Evolutionary conservation across 164 flowering plant species (phyloP).

Genomic region (Warburgia ugandensis): DNA sequence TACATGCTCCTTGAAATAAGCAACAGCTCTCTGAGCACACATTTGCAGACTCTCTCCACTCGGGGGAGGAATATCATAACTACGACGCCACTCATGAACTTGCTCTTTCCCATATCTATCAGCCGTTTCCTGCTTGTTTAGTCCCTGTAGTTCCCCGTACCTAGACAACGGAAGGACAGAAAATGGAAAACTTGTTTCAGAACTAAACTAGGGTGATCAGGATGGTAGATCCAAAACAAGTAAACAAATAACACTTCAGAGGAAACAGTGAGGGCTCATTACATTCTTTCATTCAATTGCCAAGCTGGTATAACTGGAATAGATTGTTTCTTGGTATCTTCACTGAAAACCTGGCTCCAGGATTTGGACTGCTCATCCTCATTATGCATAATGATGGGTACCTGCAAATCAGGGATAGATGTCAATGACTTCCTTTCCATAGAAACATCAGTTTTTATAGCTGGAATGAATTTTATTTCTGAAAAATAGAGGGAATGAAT

Average conservation of each 20-base stretch:
- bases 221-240: not conserved
- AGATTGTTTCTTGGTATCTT: slow-evolving; percentile 82
- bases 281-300: slow-evolving; percentile 99
- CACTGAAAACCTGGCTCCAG: slow-evolving; percentile 90
- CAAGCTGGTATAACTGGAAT: slow-evolving; percentile 90
- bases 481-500: not conserved
- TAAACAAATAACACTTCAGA: not conserved
- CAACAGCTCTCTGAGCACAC: slow-evolving; percentile 99
- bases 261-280: slow-evolving; percentile 8
- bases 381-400: slow-evolving; percentile 76
- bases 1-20: slow-evolving; percentile 82
- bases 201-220: not conserved
- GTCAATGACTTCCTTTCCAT: not conserved
- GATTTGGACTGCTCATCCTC: slow-evolving; percentile 75
- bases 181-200: not conserved
- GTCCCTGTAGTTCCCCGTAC: slow-evolving; percentile 99
- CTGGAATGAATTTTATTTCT: no score
- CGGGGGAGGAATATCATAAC: slow-evolving; percentile 95
- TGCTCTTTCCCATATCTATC: slow-evolving; percentile 87
- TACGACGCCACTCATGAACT: slow-evolving; percentile 96
- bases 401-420: slow-evolving; percentile 34
- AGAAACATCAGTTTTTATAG: no score
- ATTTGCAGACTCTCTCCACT: slow-evolving; percentile 99
- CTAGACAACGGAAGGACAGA: slow-evolving; percentile 24
- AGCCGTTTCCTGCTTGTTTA: slow-evolving; percentile 96